phyloP scores from a whole-genome alignment of 176 grass and related monocot species.

The Elaeis guineensis region DNA sequence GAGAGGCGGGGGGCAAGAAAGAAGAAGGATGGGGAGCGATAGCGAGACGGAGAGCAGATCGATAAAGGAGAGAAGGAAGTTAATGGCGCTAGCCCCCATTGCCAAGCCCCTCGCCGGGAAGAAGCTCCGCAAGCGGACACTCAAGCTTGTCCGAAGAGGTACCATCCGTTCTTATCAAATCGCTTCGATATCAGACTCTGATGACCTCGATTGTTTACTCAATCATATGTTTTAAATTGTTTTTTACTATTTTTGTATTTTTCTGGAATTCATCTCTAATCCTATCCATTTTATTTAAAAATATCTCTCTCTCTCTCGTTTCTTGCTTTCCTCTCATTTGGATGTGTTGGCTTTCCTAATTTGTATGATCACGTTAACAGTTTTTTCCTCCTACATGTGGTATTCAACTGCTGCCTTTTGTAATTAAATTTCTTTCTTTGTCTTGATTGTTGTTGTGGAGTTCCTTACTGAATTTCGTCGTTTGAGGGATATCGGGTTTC shows the following conservation, averaged over 20 bases:
- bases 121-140: conserved; percentile 71
- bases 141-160: conserved; percentile 90
- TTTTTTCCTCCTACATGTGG: background rate
- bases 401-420: background rate
- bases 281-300: background rate
- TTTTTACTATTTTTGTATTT: background rate
- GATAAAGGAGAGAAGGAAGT: conserved; percentile 19
- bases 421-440: background rate
- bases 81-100: conserved; percentile 48
- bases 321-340: background rate
- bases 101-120: conserved; percentile 74
- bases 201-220: no score
- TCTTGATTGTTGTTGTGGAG: no score
- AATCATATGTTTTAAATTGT: background rate
- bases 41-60: conserved; percentile 37
- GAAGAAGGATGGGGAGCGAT: conserved; percentile 33
- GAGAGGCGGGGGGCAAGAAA: background rate
- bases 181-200: no score
- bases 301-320: background rate
- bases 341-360: background rate
- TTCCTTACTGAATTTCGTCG: no score
- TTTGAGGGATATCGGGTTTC: no score
- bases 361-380: background rate
- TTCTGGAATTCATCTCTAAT: background rate
- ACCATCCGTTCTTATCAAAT: background rate